Evolutionary conservation across 139 green algal species (phyloP), one percentile per base, ranked within the genome.

Genomic region (Pedinophyceae sp.): DNA sequence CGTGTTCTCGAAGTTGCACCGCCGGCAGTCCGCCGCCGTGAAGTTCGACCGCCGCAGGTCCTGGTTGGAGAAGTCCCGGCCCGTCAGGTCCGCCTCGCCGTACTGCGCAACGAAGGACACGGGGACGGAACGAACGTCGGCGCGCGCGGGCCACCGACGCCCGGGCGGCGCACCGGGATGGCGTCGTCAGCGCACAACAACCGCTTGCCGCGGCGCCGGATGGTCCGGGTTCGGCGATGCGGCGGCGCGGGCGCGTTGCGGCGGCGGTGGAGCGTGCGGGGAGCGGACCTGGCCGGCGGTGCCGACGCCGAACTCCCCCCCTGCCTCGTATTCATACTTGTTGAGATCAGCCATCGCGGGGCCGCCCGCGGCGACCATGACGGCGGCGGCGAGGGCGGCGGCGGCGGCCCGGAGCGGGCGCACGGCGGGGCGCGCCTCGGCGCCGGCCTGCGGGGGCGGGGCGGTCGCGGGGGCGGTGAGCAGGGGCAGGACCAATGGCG

Each of bases 41-140:
- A 94, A 94, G 69, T 94, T 94, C 13, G 66, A 79, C 13, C 85
- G 67, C 24, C 79, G 65, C 30, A 93, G 61, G 54, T 93, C 76
- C 70, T 87, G 64, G 20, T 58, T 66, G 25, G 24, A 48, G 18
- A 67, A 67, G 56, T 67, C 56, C 1, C 30, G 28, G 4, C 49
- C 49, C 34, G 34, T 13, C 13, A 43, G 10, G 13, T 28, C 23
- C 53, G n/a, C 10, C 13, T 19, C 24, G 24, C 2, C 19, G 26
- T 17, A 53, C 7, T 6, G 52, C 2, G 27, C 3, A 27, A 24
- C 34, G n/a, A 55, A 54, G 7, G 7, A 22, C 6, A 30, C 4
- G 30, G 24, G n/a, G 3, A 46, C 15, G 29, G 24, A 19, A 17
- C 4, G 3, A 19, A 20, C 23, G 1, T 4, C 30, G 4, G 10